Base-by-base conservation (phyloP, 2,329 filamentous ascomycete species). In the Neopestalotiopsis clavispora region DNA sequence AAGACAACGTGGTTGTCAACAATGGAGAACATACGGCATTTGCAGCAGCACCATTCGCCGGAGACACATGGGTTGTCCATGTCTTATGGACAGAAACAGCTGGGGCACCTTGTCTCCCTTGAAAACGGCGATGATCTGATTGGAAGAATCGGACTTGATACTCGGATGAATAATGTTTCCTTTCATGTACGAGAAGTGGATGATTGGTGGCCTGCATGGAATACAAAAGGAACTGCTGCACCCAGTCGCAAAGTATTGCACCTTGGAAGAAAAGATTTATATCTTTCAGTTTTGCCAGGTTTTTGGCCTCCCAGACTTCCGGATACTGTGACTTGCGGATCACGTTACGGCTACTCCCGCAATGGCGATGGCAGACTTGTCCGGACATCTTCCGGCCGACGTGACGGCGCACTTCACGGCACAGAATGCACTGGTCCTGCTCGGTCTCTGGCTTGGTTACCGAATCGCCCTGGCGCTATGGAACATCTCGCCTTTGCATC, bases 401-500 rank as follows among this genome's bases (percentile, higher is more conserved):
- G 40, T 61, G 14, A 12, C 12, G 14, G 52, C 52, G 5, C 34
- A 38, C 13, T 23, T 67, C 52, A 67, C 65, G 34, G 32, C 65
- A 10, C 65, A 56, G 30, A 67, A 67, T 38, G 65, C 56, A 1
- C 32, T 71, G n/a, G 64, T 72, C 32, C 57, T 80, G 1, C 4
- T 75, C 5, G 71, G 70, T 9, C 4, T 75, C 1, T 80, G 77
- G 76, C 17, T 80, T 13, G 67, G 61, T 0, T 82, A 80, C 69
- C 72, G 76, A 9, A 4, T 80, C 4, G 13, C 75, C 7, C 63
- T 75, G 13, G 74, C 73, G 0, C 17, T 78, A 1, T 82, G 82
- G 72, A 82, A 82, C 66, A 71, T 83, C 62, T 82, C 81, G 2
- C 78, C 80, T 2, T 70, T 82, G 17, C 81, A 83, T 64, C 81